A percentile compares a stretch with the other conserved stretches of the same genome.
These are phyloP conservation scores for Phytophthora pluvialis DNA, from an alignment of 352 stramenopile species.

Conservation along the genomic window DNA sequence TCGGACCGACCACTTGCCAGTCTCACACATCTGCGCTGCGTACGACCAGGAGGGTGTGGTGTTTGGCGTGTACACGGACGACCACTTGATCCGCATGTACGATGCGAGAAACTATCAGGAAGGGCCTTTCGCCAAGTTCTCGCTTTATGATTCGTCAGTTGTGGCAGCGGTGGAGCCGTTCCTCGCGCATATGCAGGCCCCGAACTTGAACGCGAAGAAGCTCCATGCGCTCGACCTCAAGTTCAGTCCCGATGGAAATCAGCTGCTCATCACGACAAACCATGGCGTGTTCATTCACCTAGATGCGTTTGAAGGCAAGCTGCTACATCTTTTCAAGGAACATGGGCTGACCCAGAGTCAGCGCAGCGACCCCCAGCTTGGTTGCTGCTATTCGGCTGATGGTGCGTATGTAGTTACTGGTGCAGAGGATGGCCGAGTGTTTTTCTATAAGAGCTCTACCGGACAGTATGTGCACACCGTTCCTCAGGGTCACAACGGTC, in stretches of 20 bases:
- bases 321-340: constrained; percentile 76
- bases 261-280: constrained; percentile 85
- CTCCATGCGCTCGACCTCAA: constrained; percentile 82
- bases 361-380: constrained; percentile 53
- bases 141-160: constrained; percentile 80
- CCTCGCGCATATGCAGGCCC: constrained; percentile 56
- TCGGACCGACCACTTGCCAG: constrained; percentile 63
- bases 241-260: constrained; percentile 88
- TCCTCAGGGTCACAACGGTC: constrained; percentile 64
- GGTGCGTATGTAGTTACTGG: constrained; percentile 77
- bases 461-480: constrained; percentile 69
- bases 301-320: constrained; percentile 84
- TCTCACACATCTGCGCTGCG: constrained; percentile 67
- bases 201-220: constrained; percentile 59
- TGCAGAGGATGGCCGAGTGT: constrained; percentile 75
- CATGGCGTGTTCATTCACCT: constrained; percentile 82
- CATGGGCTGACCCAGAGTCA: constrained; percentile 46
- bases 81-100: constrained; percentile 90
- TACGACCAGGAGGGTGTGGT: constrained; percentile 89
- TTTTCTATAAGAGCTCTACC: constrained; percentile 67
- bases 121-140: constrained; percentile 89
- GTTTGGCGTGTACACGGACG: constrained; percentile 87
- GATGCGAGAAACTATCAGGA: constrained; percentile 89
- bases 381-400: constrained; percentile 74
- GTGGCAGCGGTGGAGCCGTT: constrained; percentile 65